These are phyloP conservation scores for Boletus eberwhitei DNA, from an alignment of 768 basidiomycete species.

Conservation along the genomic window DNA sequence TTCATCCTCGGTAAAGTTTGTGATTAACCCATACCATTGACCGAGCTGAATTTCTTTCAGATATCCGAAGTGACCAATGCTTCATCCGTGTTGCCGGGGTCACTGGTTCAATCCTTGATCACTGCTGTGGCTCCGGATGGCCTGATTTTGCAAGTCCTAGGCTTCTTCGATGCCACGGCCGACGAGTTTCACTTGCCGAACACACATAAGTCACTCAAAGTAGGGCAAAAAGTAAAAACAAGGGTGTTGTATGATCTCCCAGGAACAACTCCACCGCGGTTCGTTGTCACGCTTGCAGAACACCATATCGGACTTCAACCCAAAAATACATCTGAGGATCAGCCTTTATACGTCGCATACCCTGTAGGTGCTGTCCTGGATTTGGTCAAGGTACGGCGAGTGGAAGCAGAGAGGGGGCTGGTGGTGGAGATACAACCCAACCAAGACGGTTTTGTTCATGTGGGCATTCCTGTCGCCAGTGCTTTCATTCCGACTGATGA, in stretches of 20 bases:
- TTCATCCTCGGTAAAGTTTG: constrained; percentile 52
- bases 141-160: constrained; percentile 83
- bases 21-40: neutral
- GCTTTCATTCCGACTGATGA: constrained; percentile 1
- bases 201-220: constrained; percentile 45
- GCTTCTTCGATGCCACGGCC: constrained; percentile 88
- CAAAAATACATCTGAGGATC: constrained; percentile 32
- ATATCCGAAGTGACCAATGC: constrained; percentile 76
- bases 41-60: constrained; percentile 33
- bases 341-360: constrained; percentile 51
- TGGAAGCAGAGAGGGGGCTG: constrained; percentile 83
- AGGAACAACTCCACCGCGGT: constrained; percentile 67
- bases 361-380: constrained; percentile 75
- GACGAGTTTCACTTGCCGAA: constrained; percentile 72
- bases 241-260: constrained; percentile 81
- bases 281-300: constrained; percentile 72
- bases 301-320: constrained; percentile 62
- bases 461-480: constrained; percentile 38
- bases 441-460: constrained; percentile 83
- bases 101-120: constrained; percentile 76
- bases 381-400: constrained; percentile 63
- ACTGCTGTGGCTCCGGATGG: constrained; percentile 73
- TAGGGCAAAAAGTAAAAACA: constrained; percentile 77
- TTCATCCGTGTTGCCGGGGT: constrained; percentile 81
- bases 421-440: constrained; percentile 62